A percentile compares a stretch with the other conserved stretches of the same genome.
Evolutionary conservation across 495 filamentous ascomycete species (phyloP).

Genomic region (Aspergillus kassunensis): DNA sequence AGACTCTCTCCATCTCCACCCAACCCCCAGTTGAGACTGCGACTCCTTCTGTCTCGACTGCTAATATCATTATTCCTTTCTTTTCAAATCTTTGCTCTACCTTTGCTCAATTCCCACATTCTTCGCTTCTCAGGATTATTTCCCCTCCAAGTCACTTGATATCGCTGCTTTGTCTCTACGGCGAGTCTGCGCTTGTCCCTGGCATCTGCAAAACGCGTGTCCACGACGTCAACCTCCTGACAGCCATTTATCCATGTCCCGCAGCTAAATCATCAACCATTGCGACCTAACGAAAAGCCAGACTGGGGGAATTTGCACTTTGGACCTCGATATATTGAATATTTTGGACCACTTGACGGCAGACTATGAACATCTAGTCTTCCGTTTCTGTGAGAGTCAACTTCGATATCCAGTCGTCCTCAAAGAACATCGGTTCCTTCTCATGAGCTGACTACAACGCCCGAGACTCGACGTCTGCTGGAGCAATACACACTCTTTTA

Average conservation of each 20-base stretch:
- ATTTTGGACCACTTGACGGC: conserved; percentile 4
- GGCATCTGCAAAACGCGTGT: conserved; percentile 20
- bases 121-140: conserved; percentile 3
- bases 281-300: conserved; percentile 8
- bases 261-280: conserved; percentile 6
- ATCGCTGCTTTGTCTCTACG: too few species aligned
- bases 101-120: not conserved
- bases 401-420: conserved; percentile 19
- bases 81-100: not conserved
- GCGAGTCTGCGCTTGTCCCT: conserved; percentile 13
- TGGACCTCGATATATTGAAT: conserved; percentile 11
- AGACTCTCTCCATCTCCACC: not conserved
- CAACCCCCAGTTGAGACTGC: conserved; percentile 2
- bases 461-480: conserved; percentile 43
- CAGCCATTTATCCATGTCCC: conserved; percentile 7
- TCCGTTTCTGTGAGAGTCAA: conserved; percentile 4
- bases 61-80: conserved; percentile 4
- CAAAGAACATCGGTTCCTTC: conserved; percentile 9
- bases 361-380: conserved; percentile 27
- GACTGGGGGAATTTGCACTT: conserved; percentile 7
- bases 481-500: conserved; percentile 33
- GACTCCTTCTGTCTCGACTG: conserved; percentile 4
- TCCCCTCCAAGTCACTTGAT: not conserved
- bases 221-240: conserved; percentile 17
- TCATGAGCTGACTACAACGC: conserved; percentile 32